These are phyloP conservation scores for Phytophthora kernoviae DNA, from an alignment of 352 stramenopile species.

Conservation along the genomic window DNA sequence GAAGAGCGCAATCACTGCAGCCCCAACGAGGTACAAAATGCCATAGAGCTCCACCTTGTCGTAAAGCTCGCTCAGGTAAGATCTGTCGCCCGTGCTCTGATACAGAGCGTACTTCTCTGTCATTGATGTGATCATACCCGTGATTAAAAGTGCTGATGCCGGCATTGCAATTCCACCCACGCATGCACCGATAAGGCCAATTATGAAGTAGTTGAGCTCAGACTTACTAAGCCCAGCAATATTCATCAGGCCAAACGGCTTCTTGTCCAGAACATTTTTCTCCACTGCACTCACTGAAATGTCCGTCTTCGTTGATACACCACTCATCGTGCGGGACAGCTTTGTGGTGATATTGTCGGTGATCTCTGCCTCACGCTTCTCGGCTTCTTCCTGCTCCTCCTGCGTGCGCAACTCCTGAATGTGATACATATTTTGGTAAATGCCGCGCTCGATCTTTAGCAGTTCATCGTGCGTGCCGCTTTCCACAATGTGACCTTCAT, in stretches of 20 bases:
- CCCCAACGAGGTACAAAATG: conserved; percentile 33
- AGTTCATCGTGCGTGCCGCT: conserved; percentile 36
- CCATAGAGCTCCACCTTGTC: conserved; percentile 26
- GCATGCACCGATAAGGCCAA: conserved; percentile 6
- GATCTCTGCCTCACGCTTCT: background rate
- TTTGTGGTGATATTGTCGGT: background rate
- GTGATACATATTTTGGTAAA: conserved; percentile 82
- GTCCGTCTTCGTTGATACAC: conserved; percentile 9
- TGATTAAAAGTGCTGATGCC: conserved; percentile 38
- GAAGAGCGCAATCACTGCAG: conserved; percentile 32
- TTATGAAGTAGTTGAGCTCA: conserved; percentile 14
- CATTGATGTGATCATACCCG: conserved; percentile 46
- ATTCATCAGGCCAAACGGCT: conserved; percentile 5
- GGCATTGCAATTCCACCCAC: conserved; percentile 38
- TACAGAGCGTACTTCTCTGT: conserved; percentile 43
- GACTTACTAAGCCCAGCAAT: conserved; percentile 1
- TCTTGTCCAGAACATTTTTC: conserved; percentile 16
- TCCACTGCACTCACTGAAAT: conserved; percentile 16
- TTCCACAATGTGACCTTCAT: conserved; percentile 32
- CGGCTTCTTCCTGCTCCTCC: conserved; percentile 2
- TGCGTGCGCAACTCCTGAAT: conserved; percentile 37
- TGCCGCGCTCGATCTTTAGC: conserved; percentile 50
- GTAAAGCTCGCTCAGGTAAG: conserved; percentile 35
- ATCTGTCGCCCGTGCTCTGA: conserved; percentile 19
- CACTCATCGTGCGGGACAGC: conserved; percentile 14